A percentile compares a stretch with the other conserved stretches of the same genome.
Evolutionary conservation across 2,329 filamentous ascomycete genomes (phyloP).

Genomic region (Sarocladium kiliense): DNA sequence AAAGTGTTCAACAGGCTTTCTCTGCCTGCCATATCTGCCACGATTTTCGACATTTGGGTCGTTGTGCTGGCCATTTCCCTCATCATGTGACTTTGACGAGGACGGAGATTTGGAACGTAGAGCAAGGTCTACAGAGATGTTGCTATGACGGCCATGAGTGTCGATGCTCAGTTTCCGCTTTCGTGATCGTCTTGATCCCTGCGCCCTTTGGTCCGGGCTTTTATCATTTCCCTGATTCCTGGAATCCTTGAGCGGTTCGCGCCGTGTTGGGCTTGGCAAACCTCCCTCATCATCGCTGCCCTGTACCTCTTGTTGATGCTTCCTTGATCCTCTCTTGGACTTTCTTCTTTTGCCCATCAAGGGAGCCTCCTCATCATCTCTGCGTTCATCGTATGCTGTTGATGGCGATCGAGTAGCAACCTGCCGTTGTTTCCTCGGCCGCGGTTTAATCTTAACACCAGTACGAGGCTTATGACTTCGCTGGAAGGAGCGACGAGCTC

Average conservation of each 20-base stretch:
- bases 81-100: neutral
- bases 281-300: neutral
- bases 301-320: neutral
- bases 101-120: neutral
- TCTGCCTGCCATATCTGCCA: neutral
- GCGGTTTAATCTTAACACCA: neutral
- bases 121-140: neutral
- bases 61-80: neutral
- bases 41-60: neutral
- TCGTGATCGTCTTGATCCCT: neutral
- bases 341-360: neutral
- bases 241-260: neutral
- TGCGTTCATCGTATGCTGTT: neutral
- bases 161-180: neutral
- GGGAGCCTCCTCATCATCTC: neutral
- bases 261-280: neutral
- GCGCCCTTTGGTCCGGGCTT: neutral
- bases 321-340: neutral
- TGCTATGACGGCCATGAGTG: neutral
- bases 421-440: neutral
- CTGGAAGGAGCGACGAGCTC: neutral
- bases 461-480: neutral
- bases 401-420: neutral
- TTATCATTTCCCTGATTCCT: slow-evolving; percentile 1
- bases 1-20: slow-evolving; percentile 2